These are phyloP conservation scores for Erythrophleum ivorense DNA, from an alignment of 331 rosid genomes.

Conservation along the genomic window DNA sequence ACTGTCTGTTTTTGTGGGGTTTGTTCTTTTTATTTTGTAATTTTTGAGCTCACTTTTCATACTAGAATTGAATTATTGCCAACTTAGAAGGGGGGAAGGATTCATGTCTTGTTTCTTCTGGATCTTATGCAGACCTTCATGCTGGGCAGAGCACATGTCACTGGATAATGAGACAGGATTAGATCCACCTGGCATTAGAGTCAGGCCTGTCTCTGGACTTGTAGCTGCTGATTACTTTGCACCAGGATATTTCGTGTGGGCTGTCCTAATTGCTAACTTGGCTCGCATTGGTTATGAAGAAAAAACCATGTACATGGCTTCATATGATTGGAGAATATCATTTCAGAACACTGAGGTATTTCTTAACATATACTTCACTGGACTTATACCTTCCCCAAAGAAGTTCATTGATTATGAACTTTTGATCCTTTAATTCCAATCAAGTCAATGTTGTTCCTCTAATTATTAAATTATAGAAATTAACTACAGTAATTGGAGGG, in stretches of 20 bases:
- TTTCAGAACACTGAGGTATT: conserved; percentile 94
- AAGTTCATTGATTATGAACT: conserved; percentile 29
- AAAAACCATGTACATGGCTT: conserved; percentile 95
- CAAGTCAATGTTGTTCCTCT: neutral
- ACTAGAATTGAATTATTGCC: neutral
- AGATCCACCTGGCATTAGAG: conserved; percentile 87
- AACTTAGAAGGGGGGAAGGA: neutral
- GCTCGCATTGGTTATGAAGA: conserved; percentile 97
- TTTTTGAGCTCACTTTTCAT: conserved; percentile 9
- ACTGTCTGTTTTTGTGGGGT: neutral
- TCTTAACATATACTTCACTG: neutral
- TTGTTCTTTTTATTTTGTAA: conserved; percentile 30
- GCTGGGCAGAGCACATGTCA: conserved; percentile 98
- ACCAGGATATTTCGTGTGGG: conserved; percentile 98
- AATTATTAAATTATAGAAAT: neutral
- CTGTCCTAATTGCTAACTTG: conserved; percentile 94
- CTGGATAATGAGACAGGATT: conserved; percentile 94
- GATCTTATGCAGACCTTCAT: conserved; percentile 70
- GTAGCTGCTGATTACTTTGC: conserved; percentile 99
- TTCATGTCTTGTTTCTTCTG: conserved; percentile 34
- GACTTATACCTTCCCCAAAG: neutral
- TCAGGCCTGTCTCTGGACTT: conserved; percentile 94
- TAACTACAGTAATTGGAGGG: neutral
- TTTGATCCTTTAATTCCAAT: neutral
- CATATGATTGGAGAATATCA: conserved; percentile 94